Evolutionary conservation across 1,284 basidiomycete genomes (phyloP).

Genomic region (Cystobasidium pallidum): DNA sequence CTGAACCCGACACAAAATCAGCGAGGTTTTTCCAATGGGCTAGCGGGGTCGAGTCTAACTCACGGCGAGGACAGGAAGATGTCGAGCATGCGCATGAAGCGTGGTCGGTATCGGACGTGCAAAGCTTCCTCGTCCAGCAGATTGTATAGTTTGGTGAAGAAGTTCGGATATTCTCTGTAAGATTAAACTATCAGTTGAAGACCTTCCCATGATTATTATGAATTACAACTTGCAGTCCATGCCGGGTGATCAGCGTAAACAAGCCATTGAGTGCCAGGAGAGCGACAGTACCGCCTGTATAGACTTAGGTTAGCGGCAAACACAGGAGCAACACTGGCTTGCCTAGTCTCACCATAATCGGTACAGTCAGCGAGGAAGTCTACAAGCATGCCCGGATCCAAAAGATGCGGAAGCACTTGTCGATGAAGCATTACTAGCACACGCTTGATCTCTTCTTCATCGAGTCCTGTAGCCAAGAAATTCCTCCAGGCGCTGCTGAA

Average conservation of each 20-base stretch:
- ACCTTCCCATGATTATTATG: constrained; percentile 29
- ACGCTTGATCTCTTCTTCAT: constrained; percentile 60
- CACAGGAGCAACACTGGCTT: too few species aligned
- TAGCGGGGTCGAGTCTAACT: constrained; percentile 55
- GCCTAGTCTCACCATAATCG: constrained; percentile 67
- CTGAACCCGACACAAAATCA: constrained; percentile 58
- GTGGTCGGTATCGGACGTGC: constrained; percentile 86
- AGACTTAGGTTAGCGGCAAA: background rate
- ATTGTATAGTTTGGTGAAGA: constrained; percentile 90
- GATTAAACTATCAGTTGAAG: constrained; percentile 5
- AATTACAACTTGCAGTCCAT: constrained; percentile 76
- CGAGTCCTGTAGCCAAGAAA: constrained; percentile 53
- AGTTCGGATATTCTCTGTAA: constrained; percentile 88
- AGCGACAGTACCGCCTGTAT: constrained; percentile 78
- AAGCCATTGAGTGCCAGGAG: constrained; percentile 88
- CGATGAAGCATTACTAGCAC: constrained; percentile 79
- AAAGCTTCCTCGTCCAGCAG: constrained; percentile 84
- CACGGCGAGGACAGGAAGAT: constrained; percentile 87
- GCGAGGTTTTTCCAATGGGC: too few species aligned
- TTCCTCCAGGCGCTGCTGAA: constrained; percentile 55
- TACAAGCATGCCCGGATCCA: constrained; percentile 73
- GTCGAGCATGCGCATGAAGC: constrained; percentile 92
- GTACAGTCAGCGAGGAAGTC: constrained; percentile 91
- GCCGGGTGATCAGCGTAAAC: constrained; percentile 86
- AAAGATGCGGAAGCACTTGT: constrained; percentile 81